Evolutionary conservation across 202 grass and related monocot species (phyloP).

Genomic region (Bolboschoenoplectus hybrid): DNA sequence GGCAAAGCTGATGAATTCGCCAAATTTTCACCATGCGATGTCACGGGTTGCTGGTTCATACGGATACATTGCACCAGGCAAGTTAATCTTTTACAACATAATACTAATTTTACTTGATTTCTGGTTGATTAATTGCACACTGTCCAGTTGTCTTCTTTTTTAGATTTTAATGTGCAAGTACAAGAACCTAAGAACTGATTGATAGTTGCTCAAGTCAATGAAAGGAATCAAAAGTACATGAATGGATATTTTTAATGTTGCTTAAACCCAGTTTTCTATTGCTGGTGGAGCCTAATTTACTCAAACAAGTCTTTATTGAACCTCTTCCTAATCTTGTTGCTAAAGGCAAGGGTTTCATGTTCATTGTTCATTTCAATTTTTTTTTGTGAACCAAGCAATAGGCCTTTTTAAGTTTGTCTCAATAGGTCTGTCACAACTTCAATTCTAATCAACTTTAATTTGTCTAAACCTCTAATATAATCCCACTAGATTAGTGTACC

Average conservation of each 20-base stretch:
- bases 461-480: slow-evolving; percentile 9
- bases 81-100: slow-evolving; percentile 39
- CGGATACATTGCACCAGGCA: slow-evolving; percentile 97
- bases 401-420: background rate
- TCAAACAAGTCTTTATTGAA: slow-evolving; percentile 21
- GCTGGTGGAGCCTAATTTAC: slow-evolving; percentile 31
- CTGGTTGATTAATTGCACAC: slow-evolving; percentile 28
- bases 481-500: background rate
- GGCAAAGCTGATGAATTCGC: slow-evolving; percentile 95
- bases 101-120: slow-evolving; percentile 12
- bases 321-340: slow-evolving; percentile 35
- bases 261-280: background rate
- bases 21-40: slow-evolving; percentile 89
- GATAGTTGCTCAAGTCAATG: slow-evolving; percentile 26
- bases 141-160: slow-evolving; percentile 34
- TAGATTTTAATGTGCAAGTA: slow-evolving; percentile 45
- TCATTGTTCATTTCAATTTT: slow-evolving; percentile 16
- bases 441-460: background rate
- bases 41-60: slow-evolving; percentile 87
- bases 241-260: slow-evolving; percentile 22
- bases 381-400: background rate
- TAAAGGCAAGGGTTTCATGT: slow-evolving; percentile 29
- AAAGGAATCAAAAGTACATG: slow-evolving; percentile 30
- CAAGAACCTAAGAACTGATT: background rate
- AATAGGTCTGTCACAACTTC: slow-evolving; percentile 20